Conservation (phyloP, 192 early-diverging fungal species). For the Gigaspora rosea region DNA sequence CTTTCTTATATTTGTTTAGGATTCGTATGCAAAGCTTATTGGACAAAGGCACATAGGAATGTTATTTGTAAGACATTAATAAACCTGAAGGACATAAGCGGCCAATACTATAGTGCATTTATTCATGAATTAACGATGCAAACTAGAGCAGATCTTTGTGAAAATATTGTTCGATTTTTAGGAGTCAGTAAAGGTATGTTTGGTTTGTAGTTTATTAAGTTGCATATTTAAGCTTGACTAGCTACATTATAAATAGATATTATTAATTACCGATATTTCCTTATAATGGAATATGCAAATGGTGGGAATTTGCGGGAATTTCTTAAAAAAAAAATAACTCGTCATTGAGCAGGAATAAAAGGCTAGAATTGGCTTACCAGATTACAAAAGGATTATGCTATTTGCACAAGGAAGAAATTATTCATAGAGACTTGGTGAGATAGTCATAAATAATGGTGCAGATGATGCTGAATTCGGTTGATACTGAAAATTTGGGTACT, state of each 20-base stretch:
- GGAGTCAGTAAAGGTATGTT: neutral
- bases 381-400: neutral
- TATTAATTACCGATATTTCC: neutral
- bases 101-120: neutral
- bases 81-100: neutral
- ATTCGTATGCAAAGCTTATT: neutral
- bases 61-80: neutral
- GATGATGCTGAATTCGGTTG: too few relatives aligned
- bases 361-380: neutral
- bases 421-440: conserved; percentile 12
- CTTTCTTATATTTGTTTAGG: too few relatives aligned
- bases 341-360: neutral
- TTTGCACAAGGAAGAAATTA: conserved; percentile 1
- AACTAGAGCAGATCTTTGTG: neutral
- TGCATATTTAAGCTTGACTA: neutral
- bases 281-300: conserved; percentile 12
- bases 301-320: neutral
- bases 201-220: neutral
- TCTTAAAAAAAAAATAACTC: neutral
- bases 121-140: neutral
- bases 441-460: neutral
- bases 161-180: neutral
- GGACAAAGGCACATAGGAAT: neutral
- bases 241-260: neutral
- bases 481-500: too few relatives aligned